Base-by-base conservation (phyloP, 768 basidiomycete genomes). In the Suillus clintonianus region DNA sequence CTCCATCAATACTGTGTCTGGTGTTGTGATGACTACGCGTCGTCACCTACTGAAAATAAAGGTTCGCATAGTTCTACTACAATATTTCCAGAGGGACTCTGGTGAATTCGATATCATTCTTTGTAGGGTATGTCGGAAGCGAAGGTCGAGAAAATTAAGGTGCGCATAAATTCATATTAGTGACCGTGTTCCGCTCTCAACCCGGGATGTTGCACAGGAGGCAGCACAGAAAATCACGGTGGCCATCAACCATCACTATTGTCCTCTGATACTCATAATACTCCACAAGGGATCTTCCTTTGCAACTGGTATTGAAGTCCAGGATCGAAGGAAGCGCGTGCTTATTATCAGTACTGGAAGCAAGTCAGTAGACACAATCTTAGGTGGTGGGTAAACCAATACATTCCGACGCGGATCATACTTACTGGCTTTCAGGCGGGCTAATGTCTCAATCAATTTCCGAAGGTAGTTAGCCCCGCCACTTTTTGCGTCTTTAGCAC, bases 71-170 rank as follows among this genome's bases (percentile, higher is more conserved):
- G 43, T 42, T 64, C 11, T 17, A 41, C 37, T 27, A 27, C 14
- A 24, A 19, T 1, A 24, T 39, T 17, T 30, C 10, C 17, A 41
- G 22, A 10, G 15, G 6, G 9, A 51, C 27, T 37, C 30, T 60
- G n/a, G 15, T n/a, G 39, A 57, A 57, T 19, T 57, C 37, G 45
- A 32, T 43, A 45, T 53, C 2, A 55, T 34, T 60, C 43, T 60
- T 60, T 27, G 63, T 62, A 96, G 94, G 96, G 96, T 48, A 89
- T 97, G 84, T 95, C 95, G 4, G 96, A 97, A 69, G 92, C 96
- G 0, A 99, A 99, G 74, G 95, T 99, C 2, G 96, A 99, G 72
- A 99, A 99, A 75, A 92, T 98, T 70, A 97, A 97, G 81, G 94
- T 86, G 62, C 47, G 72, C 61, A 62, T 66, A 62, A 64, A 71